Base-by-base conservation (phyloP, 1,139 yeast genomes). In the Candida sanyaensis region DNA sequence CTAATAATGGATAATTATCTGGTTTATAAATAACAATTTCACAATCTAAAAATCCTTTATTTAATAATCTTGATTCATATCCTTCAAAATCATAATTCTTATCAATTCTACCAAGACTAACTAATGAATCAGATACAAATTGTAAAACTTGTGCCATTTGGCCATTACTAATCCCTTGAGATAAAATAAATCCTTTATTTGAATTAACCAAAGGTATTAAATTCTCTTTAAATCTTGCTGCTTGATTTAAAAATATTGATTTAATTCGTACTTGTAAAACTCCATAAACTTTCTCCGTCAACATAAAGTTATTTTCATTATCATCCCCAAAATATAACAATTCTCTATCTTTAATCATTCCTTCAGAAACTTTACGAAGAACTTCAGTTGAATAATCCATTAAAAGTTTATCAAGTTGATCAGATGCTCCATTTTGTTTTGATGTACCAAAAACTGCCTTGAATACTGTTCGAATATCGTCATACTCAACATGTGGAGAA, bases 391-490 rank as follows among this genome's bases (percentile, higher is more conserved):
- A 77, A 52, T 68, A 73, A 5, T 61, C 58, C 0, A 70, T 66
- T 43, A 84, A 73, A 6, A 82, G 63, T 37, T 61, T 61, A 42
- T 69, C 73, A 6, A 81, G 81, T 47, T 66, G 62, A 6, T 64
- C 59, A 1, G 81, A 65, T 11, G 80, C 71, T 49, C 83, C 81
- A 9, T 69, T 65, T 1, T 71, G 75, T 17, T 72, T 71, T 0
- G 77, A 75, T 0, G 90, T 82, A 0, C 87, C 78, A 55, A 87
- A 78, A 6, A 87, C 74, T 1, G 92, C 82, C 57, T 85, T 83
- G 40, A 79, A 58, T 4, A 67, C 64, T 1, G 77, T 64, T 48
- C 73, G 64, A 2, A 77, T 59, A 27, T 66, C 60, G 41, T 75
- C 76, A 31, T 60, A 65, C 51, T 41, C 60, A 46, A 48, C 62